These are phyloP conservation scores for Leptographium radiaticola DNA, from an alignment of 2,329 filamentous ascomycete genomes.

Conservation along the genomic window DNA sequence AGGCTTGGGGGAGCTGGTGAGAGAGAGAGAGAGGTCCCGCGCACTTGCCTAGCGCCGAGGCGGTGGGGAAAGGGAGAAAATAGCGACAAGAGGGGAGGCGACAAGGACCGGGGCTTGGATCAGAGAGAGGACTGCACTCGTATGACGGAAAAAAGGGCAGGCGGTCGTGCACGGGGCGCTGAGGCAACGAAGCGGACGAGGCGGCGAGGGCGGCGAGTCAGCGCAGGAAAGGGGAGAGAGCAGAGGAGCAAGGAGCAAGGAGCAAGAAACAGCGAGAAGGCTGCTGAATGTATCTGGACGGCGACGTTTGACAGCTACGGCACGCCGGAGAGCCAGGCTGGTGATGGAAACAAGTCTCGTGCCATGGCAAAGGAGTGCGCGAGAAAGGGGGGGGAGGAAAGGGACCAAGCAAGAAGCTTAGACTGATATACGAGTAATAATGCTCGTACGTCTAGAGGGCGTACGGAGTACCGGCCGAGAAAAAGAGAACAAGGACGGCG, in stretches of 20 bases:
- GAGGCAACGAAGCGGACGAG: background rate
- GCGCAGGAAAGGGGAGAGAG: background rate
- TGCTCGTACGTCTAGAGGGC: background rate
- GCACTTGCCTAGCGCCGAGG: background rate
- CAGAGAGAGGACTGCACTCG: background rate
- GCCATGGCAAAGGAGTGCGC: slow-evolving; percentile 26
- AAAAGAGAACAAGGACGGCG: slow-evolving; percentile 5
- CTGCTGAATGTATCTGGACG: too few relatives aligned
- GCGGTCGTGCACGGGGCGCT: background rate
- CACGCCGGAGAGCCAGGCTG: slow-evolving; percentile 23
- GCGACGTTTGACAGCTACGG: too few relatives aligned
- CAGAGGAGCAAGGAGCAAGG: background rate
- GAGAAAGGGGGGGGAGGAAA: slow-evolving; percentile 18
- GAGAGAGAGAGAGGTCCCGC: background rate
- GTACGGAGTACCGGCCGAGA: background rate
- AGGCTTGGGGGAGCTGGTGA: background rate
- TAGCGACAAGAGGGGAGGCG: background rate
- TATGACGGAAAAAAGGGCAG: too few relatives aligned
- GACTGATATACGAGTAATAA: slow-evolving; percentile 12
- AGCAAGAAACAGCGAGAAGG: background rate
- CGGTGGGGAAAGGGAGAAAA: background rate
- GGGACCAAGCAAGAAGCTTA: slow-evolving; percentile 11
- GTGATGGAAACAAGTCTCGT: slow-evolving; percentile 22
- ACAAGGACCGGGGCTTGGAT: background rate
- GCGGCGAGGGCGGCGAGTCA: background rate